phyloP scores from a whole-genome alignment of 805 yeast species.

The Danielia oregonensis region DNA sequence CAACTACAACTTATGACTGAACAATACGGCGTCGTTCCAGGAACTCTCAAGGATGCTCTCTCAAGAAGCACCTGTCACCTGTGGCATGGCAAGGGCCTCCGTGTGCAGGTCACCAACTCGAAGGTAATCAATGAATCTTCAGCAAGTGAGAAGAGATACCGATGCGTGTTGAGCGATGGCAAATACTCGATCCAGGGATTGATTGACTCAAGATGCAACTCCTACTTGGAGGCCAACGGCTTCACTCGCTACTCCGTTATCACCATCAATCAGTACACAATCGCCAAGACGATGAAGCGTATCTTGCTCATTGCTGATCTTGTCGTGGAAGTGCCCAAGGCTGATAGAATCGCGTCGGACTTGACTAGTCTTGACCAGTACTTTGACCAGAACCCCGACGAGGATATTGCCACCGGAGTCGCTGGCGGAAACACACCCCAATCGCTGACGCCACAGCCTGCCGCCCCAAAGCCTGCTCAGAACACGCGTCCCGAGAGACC shows the following conservation, averaged over 20 bases:
- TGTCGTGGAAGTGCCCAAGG: slow-evolving; percentile 37
- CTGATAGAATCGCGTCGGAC: slow-evolving; percentile 32
- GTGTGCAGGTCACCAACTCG: slow-evolving; percentile 32
- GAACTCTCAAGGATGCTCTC: slow-evolving; percentile 23
- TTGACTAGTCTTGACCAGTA: slow-evolving; percentile 52
- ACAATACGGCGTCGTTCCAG: slow-evolving; percentile 20
- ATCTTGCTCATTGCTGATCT: slow-evolving; percentile 46
- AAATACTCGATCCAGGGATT: slow-evolving; percentile 34
- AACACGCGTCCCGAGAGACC: slow-evolving; percentile 10
- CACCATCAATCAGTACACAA: slow-evolving; percentile 36
- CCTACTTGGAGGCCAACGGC: slow-evolving; percentile 37
- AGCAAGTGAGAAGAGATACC: slow-evolving; percentile 22
- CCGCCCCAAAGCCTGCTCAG: slow-evolving; percentile 11
- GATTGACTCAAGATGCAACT: slow-evolving; percentile 40
- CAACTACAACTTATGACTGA: slow-evolving; percentile 10
- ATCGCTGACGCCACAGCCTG: slow-evolving; percentile 13
- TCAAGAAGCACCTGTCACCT: slow-evolving; percentile 17
- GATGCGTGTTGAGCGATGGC: slow-evolving; percentile 40
- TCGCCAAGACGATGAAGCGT: slow-evolving; percentile 47
- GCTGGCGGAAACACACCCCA: slow-evolving; percentile 11
- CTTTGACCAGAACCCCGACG: slow-evolving; percentile 55
- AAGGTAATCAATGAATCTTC: slow-evolving; percentile 26
- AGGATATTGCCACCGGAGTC: slow-evolving; percentile 30
- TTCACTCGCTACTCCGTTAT: slow-evolving; percentile 44
- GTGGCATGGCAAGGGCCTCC: slow-evolving; percentile 27